These are phyloP conservation scores for Calonectria pauciramosa DNA, from an alignment of 2,329 filamentous ascomycete genomes.

Conservation along the genomic window DNA sequence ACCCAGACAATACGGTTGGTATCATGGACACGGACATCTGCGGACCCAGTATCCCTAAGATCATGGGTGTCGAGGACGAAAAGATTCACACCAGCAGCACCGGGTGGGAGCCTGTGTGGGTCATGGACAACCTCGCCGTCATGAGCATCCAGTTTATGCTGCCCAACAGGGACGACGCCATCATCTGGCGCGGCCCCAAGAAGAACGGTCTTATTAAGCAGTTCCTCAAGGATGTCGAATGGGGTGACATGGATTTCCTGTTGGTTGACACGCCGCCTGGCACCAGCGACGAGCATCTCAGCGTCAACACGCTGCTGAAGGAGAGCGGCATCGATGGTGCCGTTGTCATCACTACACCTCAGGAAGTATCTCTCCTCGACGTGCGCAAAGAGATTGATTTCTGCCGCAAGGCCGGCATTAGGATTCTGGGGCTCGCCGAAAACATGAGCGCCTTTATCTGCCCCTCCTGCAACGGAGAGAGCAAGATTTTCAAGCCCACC, in stretches of 20 bases:
- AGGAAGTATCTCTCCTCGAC: conserved; percentile 92
- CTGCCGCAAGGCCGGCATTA: conserved; percentile 93
- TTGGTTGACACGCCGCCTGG: conserved; percentile 96
- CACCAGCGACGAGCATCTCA: conserved; percentile 95
- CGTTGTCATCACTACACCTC: conserved; percentile 92
- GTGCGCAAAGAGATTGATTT: conserved; percentile 99
- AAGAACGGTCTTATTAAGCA: conserved; percentile 99
- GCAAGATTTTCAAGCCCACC: conserved; percentile 90
- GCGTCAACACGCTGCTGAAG: conserved; percentile 91
- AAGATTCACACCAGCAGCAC: conserved; percentile 91
- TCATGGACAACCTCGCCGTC: conserved; percentile 91
- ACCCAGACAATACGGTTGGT: conserved; percentile 84
- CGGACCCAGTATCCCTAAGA: conserved; percentile 95
- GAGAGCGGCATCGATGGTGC: conserved; percentile 95
- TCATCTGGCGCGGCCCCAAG: conserved; percentile 98
- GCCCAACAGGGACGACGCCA: conserved; percentile 90
- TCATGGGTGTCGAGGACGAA: conserved; percentile 97
- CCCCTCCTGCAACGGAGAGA: conserved; percentile 86
- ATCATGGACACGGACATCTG: conserved; percentile 99
- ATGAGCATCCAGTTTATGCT: conserved; percentile 99
- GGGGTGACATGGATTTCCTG: conserved; percentile 94
- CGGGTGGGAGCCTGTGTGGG: conserved; percentile 97
- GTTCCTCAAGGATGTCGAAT: conserved; percentile 97
- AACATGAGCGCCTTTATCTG: conserved; percentile 99
- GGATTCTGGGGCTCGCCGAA: conserved; percentile 90